Conservation (phyloP, 2,329 filamentous ascomycete species). For the Pyrenochaeta sp. region DNA sequence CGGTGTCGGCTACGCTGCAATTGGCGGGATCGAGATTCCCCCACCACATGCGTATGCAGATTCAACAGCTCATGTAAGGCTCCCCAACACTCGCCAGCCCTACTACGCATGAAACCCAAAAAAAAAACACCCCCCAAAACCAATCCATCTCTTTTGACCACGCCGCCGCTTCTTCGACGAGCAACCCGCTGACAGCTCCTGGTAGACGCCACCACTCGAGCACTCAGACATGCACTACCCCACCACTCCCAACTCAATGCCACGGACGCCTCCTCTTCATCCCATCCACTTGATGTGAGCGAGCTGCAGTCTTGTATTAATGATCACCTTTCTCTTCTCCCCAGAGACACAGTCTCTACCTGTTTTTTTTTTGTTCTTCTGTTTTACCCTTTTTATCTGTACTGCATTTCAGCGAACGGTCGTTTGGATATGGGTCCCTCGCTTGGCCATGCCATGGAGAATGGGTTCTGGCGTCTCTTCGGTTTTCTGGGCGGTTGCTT, state of each 20-base stretch:
- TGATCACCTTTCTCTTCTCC: conserved; percentile 18
- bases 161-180: conserved; percentile 36
- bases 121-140: too few relatives aligned
- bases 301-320: conserved; percentile 2
- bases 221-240: conserved; percentile 66
- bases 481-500: background rate
- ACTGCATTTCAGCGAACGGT: conserved; percentile 50
- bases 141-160: conserved; percentile 34
- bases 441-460: conserved; percentile 40
- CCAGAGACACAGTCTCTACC: conserved; percentile 28
- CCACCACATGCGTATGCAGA: conserved; percentile 70
- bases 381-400: conserved; percentile 27
- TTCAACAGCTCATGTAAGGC: conserved; percentile 79
- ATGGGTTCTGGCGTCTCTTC: conserved; percentile 34
- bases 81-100: conserved; percentile 51
- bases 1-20: conserved; percentile 73
- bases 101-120: conserved; percentile 50
- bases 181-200: conserved; percentile 46
- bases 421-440: conserved; percentile 41
- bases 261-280: conserved; percentile 68
- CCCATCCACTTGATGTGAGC: conserved; percentile 35
- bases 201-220: conserved; percentile 78
- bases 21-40: conserved; percentile 70
- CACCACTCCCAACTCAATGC: conserved; percentile 77
- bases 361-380: conserved; percentile 25